These are phyloP conservation scores for Aspergillus panamensis DNA, from an alignment of 495 filamentous ascomycete genomes.

Conservation along the genomic window DNA sequence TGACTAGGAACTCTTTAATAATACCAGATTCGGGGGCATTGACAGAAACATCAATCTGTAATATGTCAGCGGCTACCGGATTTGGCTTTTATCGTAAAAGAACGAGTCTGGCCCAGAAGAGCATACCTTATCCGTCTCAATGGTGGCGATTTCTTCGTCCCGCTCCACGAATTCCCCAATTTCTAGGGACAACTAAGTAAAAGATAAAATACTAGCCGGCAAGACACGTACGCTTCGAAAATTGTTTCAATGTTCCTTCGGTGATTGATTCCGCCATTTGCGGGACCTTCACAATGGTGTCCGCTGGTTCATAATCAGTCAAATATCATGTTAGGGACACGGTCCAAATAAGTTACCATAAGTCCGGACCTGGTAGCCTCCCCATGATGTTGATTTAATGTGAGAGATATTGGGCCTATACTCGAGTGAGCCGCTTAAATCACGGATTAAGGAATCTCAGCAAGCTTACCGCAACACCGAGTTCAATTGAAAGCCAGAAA, in stretches of 20 bases:
- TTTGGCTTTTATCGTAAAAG: neutral
- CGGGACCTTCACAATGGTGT: conserved; percentile 86
- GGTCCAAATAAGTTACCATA: conserved; percentile 30
- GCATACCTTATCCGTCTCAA: conserved; percentile 98
- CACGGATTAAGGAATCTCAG: neutral
- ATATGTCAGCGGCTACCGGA: conserved; percentile 12
- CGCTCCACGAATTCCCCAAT: conserved; percentile 91
- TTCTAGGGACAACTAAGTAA: conserved; percentile 36
- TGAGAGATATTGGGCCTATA: conserved; percentile 28
- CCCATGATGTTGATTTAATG: conserved; percentile 28
- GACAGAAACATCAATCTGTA: conserved; percentile 88
- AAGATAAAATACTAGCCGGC: neutral
- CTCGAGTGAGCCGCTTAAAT: conserved; percentile 6
- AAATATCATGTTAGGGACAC: neutral
- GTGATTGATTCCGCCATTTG: conserved; percentile 99
- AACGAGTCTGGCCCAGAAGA: neutral
- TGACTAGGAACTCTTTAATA: conserved; percentile 87
- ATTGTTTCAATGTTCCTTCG: conserved; percentile 95
- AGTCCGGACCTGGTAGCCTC: conserved; percentile 36
- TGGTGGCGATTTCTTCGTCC: conserved; percentile 97
- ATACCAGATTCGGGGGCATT: conserved; percentile 91
- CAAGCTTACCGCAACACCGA: conserved; percentile 28
- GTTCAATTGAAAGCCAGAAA: conserved; percentile 30
- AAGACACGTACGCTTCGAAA: conserved; percentile 66
- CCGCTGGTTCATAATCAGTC: conserved; percentile 48